phyloP scores from a whole-genome alignment of 148 eudicot species.

The Rhododendron griersonianum region DNA sequence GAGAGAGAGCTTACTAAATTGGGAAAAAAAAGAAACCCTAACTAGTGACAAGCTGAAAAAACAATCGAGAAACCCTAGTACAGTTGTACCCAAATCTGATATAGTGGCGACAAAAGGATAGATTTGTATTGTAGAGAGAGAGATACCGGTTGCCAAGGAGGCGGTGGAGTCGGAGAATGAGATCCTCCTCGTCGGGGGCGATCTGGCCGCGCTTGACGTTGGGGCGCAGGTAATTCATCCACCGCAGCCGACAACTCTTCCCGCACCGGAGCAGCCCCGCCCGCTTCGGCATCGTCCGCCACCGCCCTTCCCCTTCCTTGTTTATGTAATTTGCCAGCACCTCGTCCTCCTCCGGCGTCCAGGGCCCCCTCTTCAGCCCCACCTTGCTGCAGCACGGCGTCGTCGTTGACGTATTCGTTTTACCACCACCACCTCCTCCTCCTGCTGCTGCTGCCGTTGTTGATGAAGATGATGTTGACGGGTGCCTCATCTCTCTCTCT shows the following conservation, averaged over 20 bases:
- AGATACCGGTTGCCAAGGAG: slow-evolving; percentile 57
- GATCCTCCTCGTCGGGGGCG: slow-evolving; percentile 59
- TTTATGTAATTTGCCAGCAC: slow-evolving; percentile 30
- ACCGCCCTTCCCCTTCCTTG: slow-evolving; percentile 39
- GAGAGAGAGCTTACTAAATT: background rate
- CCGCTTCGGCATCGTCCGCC: slow-evolving; percentile 33
- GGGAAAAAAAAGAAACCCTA: background rate
- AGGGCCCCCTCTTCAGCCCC: slow-evolving; percentile 59
- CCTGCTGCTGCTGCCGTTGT: background rate
- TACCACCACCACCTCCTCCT: background rate
- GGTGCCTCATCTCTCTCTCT: slow-evolving; percentile 23
- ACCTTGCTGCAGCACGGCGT: slow-evolving; percentile 39
- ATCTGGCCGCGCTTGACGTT: slow-evolving; percentile 57
- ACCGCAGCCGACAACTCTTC: slow-evolving; percentile 60
- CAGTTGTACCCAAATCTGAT: background rate
- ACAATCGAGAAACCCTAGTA: background rate
- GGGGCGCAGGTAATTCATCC: slow-evolving; percentile 68
- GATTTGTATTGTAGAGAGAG: background rate
- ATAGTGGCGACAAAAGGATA: background rate
- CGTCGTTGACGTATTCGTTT: background rate
- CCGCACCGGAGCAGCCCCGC: slow-evolving; percentile 61
- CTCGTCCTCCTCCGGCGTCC: slow-evolving; percentile 66
- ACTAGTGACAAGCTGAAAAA: background rate
- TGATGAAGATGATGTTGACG: slow-evolving; percentile 20
- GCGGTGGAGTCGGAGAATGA: slow-evolving; percentile 67